phyloP scores from a whole-genome alignment of 1,139 yeast genomes.

The Suhomyces kunorum region DNA sequence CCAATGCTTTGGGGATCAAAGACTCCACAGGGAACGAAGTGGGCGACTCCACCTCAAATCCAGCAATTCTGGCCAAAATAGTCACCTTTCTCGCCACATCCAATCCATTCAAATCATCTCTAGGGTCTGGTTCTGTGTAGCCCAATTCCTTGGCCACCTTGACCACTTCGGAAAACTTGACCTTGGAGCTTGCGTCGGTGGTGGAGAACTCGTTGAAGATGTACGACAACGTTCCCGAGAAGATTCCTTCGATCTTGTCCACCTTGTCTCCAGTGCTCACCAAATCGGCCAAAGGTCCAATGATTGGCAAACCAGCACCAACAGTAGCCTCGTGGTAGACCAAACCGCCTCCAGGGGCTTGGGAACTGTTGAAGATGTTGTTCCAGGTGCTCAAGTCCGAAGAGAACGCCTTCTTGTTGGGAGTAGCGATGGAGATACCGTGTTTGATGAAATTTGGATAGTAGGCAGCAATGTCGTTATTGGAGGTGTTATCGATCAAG shows the following conservation, averaged over 20 bases:
- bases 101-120: constrained; percentile 96
- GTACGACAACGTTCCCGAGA: constrained; percentile 95
- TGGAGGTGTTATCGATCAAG: constrained; percentile 91
- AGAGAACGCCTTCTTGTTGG: constrained; percentile 98
- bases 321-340: constrained; percentile 99
- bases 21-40: constrained; percentile 95
- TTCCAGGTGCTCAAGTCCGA: constrained; percentile 75
- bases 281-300: constrained; percentile 84
- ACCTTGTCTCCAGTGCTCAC: constrained; percentile 90
- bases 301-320: constrained; percentile 96
- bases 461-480: constrained; percentile 67
- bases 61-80: constrained; percentile 89
- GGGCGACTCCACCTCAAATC: constrained; percentile 84
- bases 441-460: constrained; percentile 73
- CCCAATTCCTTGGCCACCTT: constrained; percentile 85
- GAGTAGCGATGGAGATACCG: constrained; percentile 94
- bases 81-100: constrained; percentile 98
- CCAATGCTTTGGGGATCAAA: constrained; percentile 84
- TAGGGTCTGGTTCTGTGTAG: constrained; percentile 98
- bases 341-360: constrained; percentile 62
- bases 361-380: constrained; percentile 59
- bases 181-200: constrained; percentile 51
- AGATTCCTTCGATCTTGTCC: constrained; percentile 89
- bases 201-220: constrained; percentile 92
- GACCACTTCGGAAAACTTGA: constrained; percentile 87